Evolutionary conservation across 2,329 filamentous ascomycete species (phyloP), one percentile per base, ranked within the genome.

Genomic region (Cladosporium sp.): DNA sequence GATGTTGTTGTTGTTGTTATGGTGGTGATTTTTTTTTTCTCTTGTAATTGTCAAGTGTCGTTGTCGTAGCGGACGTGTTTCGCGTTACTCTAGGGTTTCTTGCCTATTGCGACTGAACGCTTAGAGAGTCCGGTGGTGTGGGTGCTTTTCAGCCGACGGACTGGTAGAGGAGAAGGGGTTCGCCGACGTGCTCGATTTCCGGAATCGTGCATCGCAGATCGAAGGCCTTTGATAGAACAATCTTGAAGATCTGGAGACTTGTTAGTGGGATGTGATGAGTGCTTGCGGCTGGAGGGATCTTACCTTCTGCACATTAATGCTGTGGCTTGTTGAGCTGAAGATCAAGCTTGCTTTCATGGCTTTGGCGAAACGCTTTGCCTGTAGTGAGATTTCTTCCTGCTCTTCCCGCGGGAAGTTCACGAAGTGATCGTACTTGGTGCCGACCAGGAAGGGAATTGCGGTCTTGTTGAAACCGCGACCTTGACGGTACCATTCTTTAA

Each of bases 401-500:
- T 98, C 93, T 67, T 97, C 92, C 36, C 88, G 81, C 0, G 93
- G 91, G 64, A 98, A 96, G 72, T 97, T 98, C 71, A 98, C 92
- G 73, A 98, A 98, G 67, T 97, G 93, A 64, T 98, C 93, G 69
- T 97, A 98, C 71, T 98, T 98, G 30, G 93, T 98, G 53, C 93
- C 93, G 15, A 98, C 88, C 19, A 98, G 72, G 64, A 98, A 95
- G 0, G 93, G 93, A 59, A 98, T 98, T n/a, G 93, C 93, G 12
- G 93, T 98, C 78, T 98, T 98, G 78, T 98, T 98, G 78, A 98
- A 98, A 19, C 93, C 93, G 57, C 93, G 82, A 41, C 93, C 93
- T 72, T 98, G 93, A 49, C 93, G 82, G 68, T 98, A 98, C 93
- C 93, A 98, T 69, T 98, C 93, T 76, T 98, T 98, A 77, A 98